A percentile compares a stretch with the other conserved stretches of the same genome.
Conservation (phyloP, 257 asterid species). For the Solanum piurae region DNA sequence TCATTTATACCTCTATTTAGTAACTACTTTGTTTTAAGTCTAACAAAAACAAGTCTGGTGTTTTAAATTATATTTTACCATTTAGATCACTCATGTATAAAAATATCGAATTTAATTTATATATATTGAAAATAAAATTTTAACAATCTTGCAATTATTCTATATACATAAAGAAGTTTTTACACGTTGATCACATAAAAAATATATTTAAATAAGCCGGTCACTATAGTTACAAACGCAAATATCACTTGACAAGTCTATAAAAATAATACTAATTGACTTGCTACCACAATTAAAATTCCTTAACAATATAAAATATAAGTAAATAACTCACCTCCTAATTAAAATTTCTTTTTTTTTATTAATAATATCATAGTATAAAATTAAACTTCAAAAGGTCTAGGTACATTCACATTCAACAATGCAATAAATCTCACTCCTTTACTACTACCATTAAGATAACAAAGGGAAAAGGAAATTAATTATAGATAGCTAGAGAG, state of each 20-base stretch:
- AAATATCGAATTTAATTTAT: not conserved
- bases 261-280: not conserved
- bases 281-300: not conserved
- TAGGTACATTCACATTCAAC: not conserved
- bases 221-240: no score
- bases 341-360: not conserved
- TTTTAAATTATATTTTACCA: not conserved
- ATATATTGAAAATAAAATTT: not conserved
- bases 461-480: not conserved
- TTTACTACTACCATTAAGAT: slow-evolving; percentile 6
- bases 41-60: not conserved
- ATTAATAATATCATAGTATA: not conserved
- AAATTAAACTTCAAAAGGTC: not conserved
- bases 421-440: slow-evolving; percentile 14
- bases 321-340: not conserved
- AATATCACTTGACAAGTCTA: not conserved
- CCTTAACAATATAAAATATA: not conserved
- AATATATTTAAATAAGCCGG: not conserved
- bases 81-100: not conserved
- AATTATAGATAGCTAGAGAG: not conserved
- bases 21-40: not conserved
- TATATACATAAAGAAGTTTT: no score
- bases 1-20: not conserved
- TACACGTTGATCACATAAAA: not conserved
- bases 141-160: not conserved